Conservation (phyloP, 2,329 filamentous ascomycete genomes). For the Cordyceps fumosorosea region DNA sequence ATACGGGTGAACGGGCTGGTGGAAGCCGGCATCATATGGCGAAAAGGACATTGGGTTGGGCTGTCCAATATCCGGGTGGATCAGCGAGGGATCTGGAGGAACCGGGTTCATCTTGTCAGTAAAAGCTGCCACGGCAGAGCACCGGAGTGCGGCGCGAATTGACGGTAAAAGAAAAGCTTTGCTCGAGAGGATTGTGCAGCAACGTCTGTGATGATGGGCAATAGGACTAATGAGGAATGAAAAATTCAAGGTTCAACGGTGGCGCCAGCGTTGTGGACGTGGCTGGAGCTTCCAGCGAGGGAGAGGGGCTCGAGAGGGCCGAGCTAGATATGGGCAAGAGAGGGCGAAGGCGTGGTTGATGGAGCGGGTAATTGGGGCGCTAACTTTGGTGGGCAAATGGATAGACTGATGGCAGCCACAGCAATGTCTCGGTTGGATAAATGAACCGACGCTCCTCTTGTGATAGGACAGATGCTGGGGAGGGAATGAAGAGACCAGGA, state of each 20-base stretch:
- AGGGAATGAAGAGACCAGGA: neutral
- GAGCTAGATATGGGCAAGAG: neutral
- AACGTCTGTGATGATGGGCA: neutral
- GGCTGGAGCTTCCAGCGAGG: slow-evolving; percentile 11
- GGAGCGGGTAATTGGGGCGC: neutral
- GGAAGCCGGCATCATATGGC: slow-evolving; percentile 42
- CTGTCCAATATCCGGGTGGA: slow-evolving; percentile 48
- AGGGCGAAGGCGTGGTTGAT: slow-evolving; percentile 1
- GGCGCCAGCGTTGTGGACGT: slow-evolving; percentile 2
- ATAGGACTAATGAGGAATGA: neutral
- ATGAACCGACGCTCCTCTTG: slow-evolving; percentile 1
- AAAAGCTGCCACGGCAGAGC: slow-evolving; percentile 12
- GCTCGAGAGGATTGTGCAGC: neutral
- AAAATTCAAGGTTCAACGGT: neutral
- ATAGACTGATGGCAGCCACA: neutral
- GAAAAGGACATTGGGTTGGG: slow-evolving; percentile 37
- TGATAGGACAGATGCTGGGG: neutral
- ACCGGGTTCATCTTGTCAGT: slow-evolving; percentile 29
- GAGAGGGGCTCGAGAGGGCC: neutral
- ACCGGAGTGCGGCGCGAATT: neutral
- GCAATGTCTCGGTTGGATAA: slow-evolving; percentile 6
- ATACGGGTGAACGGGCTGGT: slow-evolving; percentile 40
- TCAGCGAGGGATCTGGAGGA: slow-evolving; percentile 47
- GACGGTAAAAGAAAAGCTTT: neutral
- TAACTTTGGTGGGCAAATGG: neutral